These are phyloP conservation scores for Calocera viscosa DNA, from an alignment of 768 basidiomycete genomes.

Conservation along the genomic window DNA sequence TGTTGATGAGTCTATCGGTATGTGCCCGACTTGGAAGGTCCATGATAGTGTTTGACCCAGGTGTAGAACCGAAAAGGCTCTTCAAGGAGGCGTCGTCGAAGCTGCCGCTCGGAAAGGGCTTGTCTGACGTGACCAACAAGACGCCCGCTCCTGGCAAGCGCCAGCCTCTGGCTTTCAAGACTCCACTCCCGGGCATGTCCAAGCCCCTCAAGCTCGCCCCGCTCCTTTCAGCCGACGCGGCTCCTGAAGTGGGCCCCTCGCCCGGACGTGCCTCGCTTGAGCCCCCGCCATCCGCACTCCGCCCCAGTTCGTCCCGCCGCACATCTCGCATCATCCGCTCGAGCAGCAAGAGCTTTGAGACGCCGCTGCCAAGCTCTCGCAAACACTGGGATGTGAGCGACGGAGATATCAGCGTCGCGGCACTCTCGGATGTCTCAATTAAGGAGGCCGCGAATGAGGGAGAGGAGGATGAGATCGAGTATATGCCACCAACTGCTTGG, in stretches of 20 bases:
- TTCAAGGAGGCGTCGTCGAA: background rate
- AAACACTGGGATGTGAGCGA: conserved; percentile 66
- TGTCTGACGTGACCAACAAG: conserved; percentile 3
- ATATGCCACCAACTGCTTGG: conserved; percentile 42
- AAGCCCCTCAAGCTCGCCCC: background rate
- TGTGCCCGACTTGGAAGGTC: background rate
- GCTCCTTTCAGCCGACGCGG: background rate
- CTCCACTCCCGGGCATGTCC: background rate
- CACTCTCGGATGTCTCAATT: conserved; percentile 20
- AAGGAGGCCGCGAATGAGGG: conserved; percentile 20
- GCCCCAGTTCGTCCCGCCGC: background rate
- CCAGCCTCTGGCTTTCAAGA: conserved; percentile 1
- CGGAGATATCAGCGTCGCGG: conserved; percentile 25
- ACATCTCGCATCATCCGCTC: background rate
- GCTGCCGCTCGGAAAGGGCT: background rate
- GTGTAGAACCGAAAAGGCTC: background rate
- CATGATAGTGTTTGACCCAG: background rate
- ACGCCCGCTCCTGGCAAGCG: background rate
- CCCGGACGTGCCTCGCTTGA: background rate
- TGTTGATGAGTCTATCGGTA: background rate
- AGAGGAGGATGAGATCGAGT: conserved; percentile 37
- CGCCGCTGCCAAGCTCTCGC: conserved; percentile 48
- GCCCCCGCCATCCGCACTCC: conserved; percentile 1
- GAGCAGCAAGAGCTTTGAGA: conserved; percentile 41
- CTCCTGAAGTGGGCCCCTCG: background rate